phyloP scores from a whole-genome alignment of 2,329 filamentous ascomycete species.

The Hypoxylon sp. region DNA sequence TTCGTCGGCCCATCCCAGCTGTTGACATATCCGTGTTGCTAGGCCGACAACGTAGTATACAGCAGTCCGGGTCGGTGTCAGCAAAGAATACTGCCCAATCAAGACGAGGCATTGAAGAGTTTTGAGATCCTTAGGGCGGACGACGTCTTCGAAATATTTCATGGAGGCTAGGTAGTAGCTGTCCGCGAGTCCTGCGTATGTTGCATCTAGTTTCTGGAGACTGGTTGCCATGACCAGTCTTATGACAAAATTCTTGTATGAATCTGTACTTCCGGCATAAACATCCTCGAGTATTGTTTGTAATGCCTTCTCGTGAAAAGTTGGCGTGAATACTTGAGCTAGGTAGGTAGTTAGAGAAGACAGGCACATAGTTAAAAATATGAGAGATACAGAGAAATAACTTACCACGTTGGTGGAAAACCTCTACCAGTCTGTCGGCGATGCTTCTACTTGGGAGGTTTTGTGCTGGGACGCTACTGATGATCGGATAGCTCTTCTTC shows the following conservation, averaged over 20 bases:
- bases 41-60: conserved; percentile 94
- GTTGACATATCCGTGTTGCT: conserved; percentile 86
- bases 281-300: conserved; percentile 80
- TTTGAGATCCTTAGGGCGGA: conserved; percentile 87
- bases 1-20: conserved; percentile 87
- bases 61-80: conserved; percentile 90
- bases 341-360: conserved; percentile 28
- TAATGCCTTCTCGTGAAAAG: conserved; percentile 84
- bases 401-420: conserved; percentile 84
- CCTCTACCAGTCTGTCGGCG: conserved; percentile 80
- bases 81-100: conserved; percentile 88
- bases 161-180: conserved; percentile 94
- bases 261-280: conserved; percentile 76
- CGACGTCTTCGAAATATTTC: conserved; percentile 80
- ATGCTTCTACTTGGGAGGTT: conserved; percentile 77
- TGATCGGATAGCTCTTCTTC: conserved; percentile 90
- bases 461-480: conserved; percentile 83
- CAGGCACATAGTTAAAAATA: conserved; percentile 24
- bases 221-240: conserved; percentile 95
- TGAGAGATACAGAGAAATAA: conserved; percentile 21
- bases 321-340: conserved; percentile 90
- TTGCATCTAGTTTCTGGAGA: conserved; percentile 87
- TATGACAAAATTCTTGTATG: conserved; percentile 87
- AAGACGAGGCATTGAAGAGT: conserved; percentile 90
- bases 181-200: conserved; percentile 92